phyloP scores from a whole-genome alignment of 192 early-diverging fungal genomes.

The Umbelopsis ramanniana region DNA sequence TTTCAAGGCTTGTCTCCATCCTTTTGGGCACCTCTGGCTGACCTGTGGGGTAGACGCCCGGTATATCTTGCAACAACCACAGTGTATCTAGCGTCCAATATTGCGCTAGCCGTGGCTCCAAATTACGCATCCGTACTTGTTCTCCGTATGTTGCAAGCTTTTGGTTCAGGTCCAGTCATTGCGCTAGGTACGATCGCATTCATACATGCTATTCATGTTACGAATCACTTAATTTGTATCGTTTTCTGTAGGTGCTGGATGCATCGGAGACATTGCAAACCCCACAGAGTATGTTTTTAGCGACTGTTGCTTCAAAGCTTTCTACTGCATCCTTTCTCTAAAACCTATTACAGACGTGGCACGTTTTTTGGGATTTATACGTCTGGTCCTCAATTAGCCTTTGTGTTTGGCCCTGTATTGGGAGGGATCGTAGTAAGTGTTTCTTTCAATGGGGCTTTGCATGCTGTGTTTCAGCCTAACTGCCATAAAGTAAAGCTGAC shows the following conservation, averaged over 20 bases:
- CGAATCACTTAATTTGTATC: no score
- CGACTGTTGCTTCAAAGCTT: not conserved
- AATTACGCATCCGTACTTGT: constrained; percentile 34
- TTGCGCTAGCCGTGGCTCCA: constrained; percentile 37
- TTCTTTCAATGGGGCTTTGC: not conserved
- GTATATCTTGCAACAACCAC: constrained; percentile 41
- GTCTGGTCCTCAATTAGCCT: constrained; percentile 5
- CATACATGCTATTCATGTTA: not conserved
- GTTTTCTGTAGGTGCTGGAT: constrained; percentile 29
- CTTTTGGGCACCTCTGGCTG: constrained; percentile 48
- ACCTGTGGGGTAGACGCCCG: constrained; percentile 43
- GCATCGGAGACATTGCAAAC: constrained; percentile 42
- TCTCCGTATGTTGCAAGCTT: constrained; percentile 47
- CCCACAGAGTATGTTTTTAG: constrained; percentile 9
- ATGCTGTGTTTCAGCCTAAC: no score
- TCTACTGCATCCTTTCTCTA: constrained; percentile 12
- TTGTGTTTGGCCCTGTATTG: constrained; percentile 32
- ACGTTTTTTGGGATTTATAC: constrained; percentile 28
- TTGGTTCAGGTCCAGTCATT: constrained; percentile 46
- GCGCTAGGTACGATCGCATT: constrained; percentile 31
- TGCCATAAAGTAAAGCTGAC: no score
- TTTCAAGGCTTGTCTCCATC: constrained; percentile 46
- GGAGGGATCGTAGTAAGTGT: constrained; percentile 28
- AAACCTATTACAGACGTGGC: constrained; percentile 19
- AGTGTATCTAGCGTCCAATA: constrained; percentile 35